Percentiles rank a stretch among this genome's conserved stretches.
phyloP scores from a whole-genome alignment of 2,329 filamentous ascomycete species.

The Lachnellula suecica region DNA sequence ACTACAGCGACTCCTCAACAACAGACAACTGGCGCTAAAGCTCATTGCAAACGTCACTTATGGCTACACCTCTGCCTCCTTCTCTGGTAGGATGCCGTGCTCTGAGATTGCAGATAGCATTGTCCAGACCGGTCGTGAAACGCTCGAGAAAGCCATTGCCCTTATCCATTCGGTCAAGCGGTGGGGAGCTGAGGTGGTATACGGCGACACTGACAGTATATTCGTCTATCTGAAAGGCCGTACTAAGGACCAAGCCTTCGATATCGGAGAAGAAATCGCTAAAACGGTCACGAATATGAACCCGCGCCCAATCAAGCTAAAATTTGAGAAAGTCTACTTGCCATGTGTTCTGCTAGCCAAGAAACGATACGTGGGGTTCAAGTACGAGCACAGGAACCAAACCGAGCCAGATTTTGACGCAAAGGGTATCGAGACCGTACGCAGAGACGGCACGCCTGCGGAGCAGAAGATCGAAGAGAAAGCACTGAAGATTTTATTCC shows the following conservation, averaged over 20 bases:
- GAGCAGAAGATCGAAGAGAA: slow-evolving; percentile 97
- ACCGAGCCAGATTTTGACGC: slow-evolving; percentile 87
- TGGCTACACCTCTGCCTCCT: slow-evolving; percentile 94
- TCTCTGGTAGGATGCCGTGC: slow-evolving; percentile 96
- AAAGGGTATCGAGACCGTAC: slow-evolving; percentile 97
- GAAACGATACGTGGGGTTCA: slow-evolving; percentile 97
- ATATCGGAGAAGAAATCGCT: slow-evolving; percentile 89
- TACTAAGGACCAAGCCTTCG: slow-evolving; percentile 84
- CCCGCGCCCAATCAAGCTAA: slow-evolving; percentile 88
- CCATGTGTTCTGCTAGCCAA: slow-evolving; percentile 93
- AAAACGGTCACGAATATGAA: slow-evolving; percentile 85
- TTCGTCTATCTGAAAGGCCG: slow-evolving; percentile 89
- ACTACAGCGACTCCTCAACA: slow-evolving; percentile 85
- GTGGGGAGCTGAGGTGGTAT: slow-evolving; percentile 96
- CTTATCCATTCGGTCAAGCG: slow-evolving; percentile 82
- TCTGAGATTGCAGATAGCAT: slow-evolving; percentile 98
- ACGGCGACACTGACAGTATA: slow-evolving; percentile 94
- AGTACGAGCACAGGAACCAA: slow-evolving; percentile 81
- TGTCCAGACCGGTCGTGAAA: slow-evolving; percentile 93
- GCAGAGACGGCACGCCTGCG: slow-evolving; percentile 89
- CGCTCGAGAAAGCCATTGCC: slow-evolving; percentile 88
- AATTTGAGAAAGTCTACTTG: slow-evolving; percentile 98
- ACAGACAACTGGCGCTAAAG: slow-evolving; percentile 90
- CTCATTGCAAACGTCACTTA: slow-evolving; percentile 99
- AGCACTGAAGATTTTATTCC: slow-evolving; percentile 83